These are phyloP conservation scores for Actinidia arguta DNA, from an alignment of 179 eudicot species.

Conservation along the genomic window DNA sequence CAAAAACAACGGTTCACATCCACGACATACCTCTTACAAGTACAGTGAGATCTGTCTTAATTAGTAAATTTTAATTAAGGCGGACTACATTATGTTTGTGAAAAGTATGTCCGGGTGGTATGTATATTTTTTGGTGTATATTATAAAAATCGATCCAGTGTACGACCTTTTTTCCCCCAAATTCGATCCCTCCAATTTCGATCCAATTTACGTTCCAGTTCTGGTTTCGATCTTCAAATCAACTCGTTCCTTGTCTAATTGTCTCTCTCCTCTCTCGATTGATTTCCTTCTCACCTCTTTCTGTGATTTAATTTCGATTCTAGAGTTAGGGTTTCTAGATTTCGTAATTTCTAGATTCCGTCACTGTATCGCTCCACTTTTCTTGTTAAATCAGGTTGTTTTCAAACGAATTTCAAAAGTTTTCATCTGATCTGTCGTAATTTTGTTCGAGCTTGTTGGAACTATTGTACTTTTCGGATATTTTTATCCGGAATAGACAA, in stretches of 20 bases:
- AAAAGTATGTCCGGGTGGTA: no score
- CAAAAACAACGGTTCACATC: no score
- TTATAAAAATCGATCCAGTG: not conserved
- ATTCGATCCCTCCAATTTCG: constrained; percentile 6
- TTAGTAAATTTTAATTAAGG: no score
- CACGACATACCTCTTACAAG: no score
- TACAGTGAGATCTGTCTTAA: no score
- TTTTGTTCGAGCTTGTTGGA: not conserved
- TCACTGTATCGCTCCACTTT: not conserved
- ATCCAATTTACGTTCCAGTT: not conserved
- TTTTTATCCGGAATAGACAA: constrained; percentile 22
- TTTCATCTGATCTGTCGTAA: constrained; percentile 14
- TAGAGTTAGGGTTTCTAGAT: constrained; percentile 34
- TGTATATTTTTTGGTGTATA: no score
- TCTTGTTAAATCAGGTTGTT: not conserved
- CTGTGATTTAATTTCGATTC: not conserved
- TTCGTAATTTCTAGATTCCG: not conserved
- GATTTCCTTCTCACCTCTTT: constrained; percentile 12
- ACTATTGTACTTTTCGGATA: not conserved
- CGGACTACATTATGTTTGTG: no score
- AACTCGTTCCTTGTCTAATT: not conserved
- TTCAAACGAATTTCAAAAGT: not conserved
- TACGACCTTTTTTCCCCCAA: not conserved
- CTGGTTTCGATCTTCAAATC: not conserved
- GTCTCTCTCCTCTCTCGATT: constrained; percentile 8